Evolutionary conservation across 2,329 filamentous ascomycete species (phyloP), one percentile per base, ranked within the genome.

Genomic region (Dryadomyces sulphureus): DNA sequence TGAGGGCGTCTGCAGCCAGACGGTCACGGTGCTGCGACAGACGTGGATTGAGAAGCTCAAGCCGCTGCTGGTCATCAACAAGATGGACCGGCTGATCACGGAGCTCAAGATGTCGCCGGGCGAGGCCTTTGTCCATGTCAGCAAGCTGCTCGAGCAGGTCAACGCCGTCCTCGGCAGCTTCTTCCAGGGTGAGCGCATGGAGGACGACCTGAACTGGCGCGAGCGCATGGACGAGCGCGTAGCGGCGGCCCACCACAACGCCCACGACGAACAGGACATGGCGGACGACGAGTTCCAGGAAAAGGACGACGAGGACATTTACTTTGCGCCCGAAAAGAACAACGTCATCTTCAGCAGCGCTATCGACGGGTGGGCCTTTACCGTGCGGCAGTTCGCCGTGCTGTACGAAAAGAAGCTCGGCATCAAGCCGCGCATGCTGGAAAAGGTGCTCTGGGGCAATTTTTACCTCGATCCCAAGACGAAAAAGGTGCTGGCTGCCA

Each of bases 301-400:
- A 60, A 79, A 80, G 54, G 89, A 95, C 57, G 92, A 98, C 57
- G 89, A 96, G 60, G 89, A 95, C 60, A 80, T 98, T 22, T 98
- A 98, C 62, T 98, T 98, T 64, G 87, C 92, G 1, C 92, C 92
- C 0, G 92, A 98, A 59, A 94, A 90, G 64, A 95, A 95, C 62
- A 98, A 98, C 58, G 92, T 98, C 61, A 96, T 98, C 52, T 98
- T 98, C 62, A 88, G 87, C 67, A 96, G 90, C 60, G 92, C 92
- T 49, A 83, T 94, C 47, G 92, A 98, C 59, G 92, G 92, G n/a
- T 98, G 92, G 92, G 92, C 92, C 3, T 98, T 98, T 57, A 98
- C 92, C 0, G 81, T 94, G 43, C 78, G 88, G 43, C 92, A 98
- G 57, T 98, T 98, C 60, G 89, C 92, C 17, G 77, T 77, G 34